A percentile compares a stretch with the other conserved stretches of the same genome.
These are phyloP conservation scores for Colletotrichum sp. DNA, from an alignment of 2,329 filamentous ascomycete species.

Conservation along the genomic window DNA sequence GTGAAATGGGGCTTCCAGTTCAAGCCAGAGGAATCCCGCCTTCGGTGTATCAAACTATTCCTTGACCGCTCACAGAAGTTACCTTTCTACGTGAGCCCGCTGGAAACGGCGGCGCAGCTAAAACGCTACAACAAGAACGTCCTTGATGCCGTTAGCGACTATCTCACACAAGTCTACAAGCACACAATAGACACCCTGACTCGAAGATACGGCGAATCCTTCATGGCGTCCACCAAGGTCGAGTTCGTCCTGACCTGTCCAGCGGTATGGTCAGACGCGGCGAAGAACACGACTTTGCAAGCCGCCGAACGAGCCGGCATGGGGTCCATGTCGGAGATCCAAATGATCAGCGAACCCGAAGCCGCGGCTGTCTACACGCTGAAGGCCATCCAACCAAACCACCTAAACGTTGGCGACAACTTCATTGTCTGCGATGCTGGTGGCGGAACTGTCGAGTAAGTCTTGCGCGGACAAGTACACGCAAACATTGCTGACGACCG, in stretches of 20 bases:
- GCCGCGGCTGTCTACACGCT: slow-evolving; percentile 81
- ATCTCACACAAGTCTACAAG: slow-evolving; percentile 75
- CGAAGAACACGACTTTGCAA: slow-evolving; percentile 82
- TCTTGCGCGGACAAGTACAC: slow-evolving; percentile 5
- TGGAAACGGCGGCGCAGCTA: slow-evolving; percentile 80
- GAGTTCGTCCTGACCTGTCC: slow-evolving; percentile 84
- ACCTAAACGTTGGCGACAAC: slow-evolving; percentile 71
- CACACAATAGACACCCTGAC: slow-evolving; percentile 82
- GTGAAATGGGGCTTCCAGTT: slow-evolving; percentile 86
- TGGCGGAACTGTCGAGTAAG: slow-evolving; percentile 71
- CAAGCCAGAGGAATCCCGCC: slow-evolving; percentile 75
- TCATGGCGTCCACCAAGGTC: slow-evolving; percentile 77
- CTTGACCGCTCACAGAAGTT: slow-evolving; percentile 82
- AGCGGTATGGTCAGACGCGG: slow-evolving; percentile 83
- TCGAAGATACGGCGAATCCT: slow-evolving; percentile 76
- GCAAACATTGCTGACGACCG: slow-evolving; percentile 23
- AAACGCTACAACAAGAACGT: slow-evolving; percentile 78
- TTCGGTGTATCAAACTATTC: slow-evolving; percentile 85
- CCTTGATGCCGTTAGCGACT: slow-evolving; percentile 80
- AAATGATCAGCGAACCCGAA: slow-evolving; percentile 83
- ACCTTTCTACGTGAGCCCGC: slow-evolving; percentile 78
- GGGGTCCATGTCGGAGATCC: slow-evolving; percentile 72
- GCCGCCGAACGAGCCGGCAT: slow-evolving; percentile 82
- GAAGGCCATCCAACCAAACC: slow-evolving; percentile 79
- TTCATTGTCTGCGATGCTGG: slow-evolving; percentile 69